Conservation (phyloP, 2,329 filamentous ascomycete species). For the Pyricularia sp. region DNA sequence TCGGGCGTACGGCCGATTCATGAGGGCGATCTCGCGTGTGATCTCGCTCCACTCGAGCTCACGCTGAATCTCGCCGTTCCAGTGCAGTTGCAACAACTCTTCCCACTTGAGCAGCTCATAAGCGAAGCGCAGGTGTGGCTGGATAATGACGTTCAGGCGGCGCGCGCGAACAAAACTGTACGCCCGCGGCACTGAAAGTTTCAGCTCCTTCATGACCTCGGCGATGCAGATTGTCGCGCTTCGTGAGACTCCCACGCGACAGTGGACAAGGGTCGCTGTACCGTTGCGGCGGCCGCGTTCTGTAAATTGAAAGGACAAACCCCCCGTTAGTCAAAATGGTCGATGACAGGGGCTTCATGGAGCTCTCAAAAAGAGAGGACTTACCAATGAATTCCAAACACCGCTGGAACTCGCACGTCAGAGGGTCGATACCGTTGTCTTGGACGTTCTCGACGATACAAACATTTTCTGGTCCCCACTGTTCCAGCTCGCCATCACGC, state of each 20-base stretch:
- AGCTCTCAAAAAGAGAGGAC: constrained; percentile 23
- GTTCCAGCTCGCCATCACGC: constrained; percentile 58
- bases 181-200: constrained; percentile 78
- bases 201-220: constrained; percentile 83
- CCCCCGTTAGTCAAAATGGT: background rate
- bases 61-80: constrained; percentile 49
- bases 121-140: constrained; percentile 88
- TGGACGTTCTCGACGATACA: constrained; percentile 79
- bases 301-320: constrained; percentile 25
- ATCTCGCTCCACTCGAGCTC: constrained; percentile 91
- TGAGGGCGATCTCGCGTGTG: constrained; percentile 79
- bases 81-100: constrained; percentile 54
- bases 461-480: constrained; percentile 71
- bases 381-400: constrained; percentile 89
- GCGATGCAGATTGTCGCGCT: constrained; percentile 97
- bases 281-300: constrained; percentile 69
- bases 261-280: constrained; percentile 87
- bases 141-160: constrained; percentile 93
- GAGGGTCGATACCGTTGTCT: constrained; percentile 90
- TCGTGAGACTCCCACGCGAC: constrained; percentile 87
- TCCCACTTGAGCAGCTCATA: constrained; percentile 97
- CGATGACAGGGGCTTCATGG: background rate
- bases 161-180: constrained; percentile 95
- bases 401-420: constrained; percentile 75
- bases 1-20: constrained; percentile 89